A percentile compares a stretch with the other conserved stretches of the same genome.
Conservation (phyloP, 345 rosid genomes). For the Arabis hirsuta region DNA sequence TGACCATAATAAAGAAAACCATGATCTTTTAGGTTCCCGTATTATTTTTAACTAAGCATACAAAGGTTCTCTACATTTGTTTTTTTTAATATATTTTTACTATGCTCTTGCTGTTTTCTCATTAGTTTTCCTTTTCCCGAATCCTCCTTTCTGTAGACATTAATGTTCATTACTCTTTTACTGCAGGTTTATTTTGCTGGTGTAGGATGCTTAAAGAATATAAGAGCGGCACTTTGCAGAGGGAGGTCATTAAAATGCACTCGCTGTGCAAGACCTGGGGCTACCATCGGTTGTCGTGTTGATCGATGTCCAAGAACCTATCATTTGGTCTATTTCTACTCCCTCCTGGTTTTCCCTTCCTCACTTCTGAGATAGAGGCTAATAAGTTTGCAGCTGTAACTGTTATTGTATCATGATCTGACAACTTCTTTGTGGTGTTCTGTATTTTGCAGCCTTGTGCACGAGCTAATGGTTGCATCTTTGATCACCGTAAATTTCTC, state of each 20-base stretch:
- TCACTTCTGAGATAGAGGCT: constrained; percentile 19
- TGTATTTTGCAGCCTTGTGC: constrained; percentile 90
- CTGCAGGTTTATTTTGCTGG: constrained; percentile 98
- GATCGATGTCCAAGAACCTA: constrained; percentile 98
- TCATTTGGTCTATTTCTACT: constrained; percentile 74
- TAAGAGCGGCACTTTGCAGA: constrained; percentile 94
- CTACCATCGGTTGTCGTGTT: constrained; percentile 98
- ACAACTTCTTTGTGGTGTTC: constrained; percentile 38
- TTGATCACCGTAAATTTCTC: constrained; percentile 97
- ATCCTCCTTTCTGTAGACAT: constrained; percentile 16
- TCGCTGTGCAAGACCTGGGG: constrained; percentile 98
- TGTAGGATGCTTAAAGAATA: constrained; percentile 90
- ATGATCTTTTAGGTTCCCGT: constrained; percentile 9
- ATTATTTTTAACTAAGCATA: constrained; percentile 24
- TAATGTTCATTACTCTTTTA: constrained; percentile 30
- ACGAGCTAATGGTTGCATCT: constrained; percentile 88
- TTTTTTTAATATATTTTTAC: too few species aligned
- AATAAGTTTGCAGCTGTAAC: constrained; percentile 22
- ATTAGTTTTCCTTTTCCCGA: constrained; percentile 16
- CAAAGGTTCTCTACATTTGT: constrained; percentile 4
- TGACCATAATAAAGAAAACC: constrained; percentile 18
- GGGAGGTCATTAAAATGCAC: constrained; percentile 94
- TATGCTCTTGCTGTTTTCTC: constrained; percentile 21
- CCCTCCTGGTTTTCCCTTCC: constrained; percentile 26
- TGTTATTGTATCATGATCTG: constrained; percentile 29